These are phyloP conservation scores for Aegilops speltoides DNA, from an alignment of 176 grass and related monocot species.

Conservation along the genomic window DNA sequence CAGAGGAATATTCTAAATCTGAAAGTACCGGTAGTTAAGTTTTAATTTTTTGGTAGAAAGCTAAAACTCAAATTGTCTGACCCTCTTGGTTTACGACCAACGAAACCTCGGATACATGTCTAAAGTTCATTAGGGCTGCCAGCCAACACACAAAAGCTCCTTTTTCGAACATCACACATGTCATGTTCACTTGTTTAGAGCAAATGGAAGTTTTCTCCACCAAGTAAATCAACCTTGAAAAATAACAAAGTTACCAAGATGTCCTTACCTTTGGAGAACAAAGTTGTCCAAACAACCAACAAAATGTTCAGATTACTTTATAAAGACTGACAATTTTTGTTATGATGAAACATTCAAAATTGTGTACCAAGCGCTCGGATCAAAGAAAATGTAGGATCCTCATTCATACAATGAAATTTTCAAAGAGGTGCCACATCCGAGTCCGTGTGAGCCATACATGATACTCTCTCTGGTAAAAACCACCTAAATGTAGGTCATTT, in stretches of 20 bases:
- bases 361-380: constrained; percentile 66
- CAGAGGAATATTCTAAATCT: too few relatives aligned
- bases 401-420: constrained; percentile 70
- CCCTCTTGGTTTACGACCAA: too few relatives aligned
- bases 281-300: constrained; percentile 58
- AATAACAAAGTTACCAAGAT: not conserved
- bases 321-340: not conserved
- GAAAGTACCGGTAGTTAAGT: too few relatives aligned
- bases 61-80: too few relatives aligned
- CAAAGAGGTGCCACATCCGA: constrained; percentile 50
- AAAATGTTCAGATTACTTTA: not conserved
- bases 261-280: constrained; percentile 49
- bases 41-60: too few relatives aligned
- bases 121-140: too few relatives aligned
- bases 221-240: not conserved
- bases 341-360: constrained; percentile 55
- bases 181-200: too few relatives aligned
- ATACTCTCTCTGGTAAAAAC: constrained; percentile 82
- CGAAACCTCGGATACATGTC: too few relatives aligned
- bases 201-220: too few relatives aligned
- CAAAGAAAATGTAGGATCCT: constrained; percentile 77
- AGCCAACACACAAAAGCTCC: too few relatives aligned
- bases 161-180: too few relatives aligned
- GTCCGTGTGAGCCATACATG: constrained; percentile 71
- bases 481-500: not conserved